Base-by-base conservation (phyloP, 345 rosid genomes). In the Noccaea bulbosa region DNA sequence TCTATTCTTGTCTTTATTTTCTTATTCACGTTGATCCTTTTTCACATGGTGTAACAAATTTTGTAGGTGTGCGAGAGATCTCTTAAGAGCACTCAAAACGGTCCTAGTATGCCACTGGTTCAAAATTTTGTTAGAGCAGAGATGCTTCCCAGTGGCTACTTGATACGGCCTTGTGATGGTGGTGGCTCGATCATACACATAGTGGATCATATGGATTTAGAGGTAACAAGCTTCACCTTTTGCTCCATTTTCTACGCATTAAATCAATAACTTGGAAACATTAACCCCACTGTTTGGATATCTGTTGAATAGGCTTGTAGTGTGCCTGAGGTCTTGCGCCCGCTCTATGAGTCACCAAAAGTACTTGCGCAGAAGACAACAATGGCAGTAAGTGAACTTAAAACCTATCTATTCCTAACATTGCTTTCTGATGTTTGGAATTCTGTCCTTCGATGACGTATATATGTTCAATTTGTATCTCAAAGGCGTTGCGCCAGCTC, bases 91-190 rank as follows among this genome's bases (percentile, higher is more conserved):
- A 92, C 89, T 20, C 99, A 95, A 58, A 95, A 90, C 72, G 99
- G 99, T 73, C 96, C 98, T 12, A 87, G 85, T 82, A 92, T 95
- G 98, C 97, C 98, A 61, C 80, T 92, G 14, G 97, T 89, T 69
- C 96, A 88, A 82, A 91, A 90, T 82, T 95, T 95, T 82, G 98
- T 92, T 62, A 87, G 99, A 85, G 99, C 98, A 65, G 98, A 95
- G 90, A 85, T 95, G 88, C 86, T 95, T 52, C 96, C 98, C 2
- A 92, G 98, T 80, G 99, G 99, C 33, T 95, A 95, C 85, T 73
- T 95, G 77, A 82, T 95, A 46, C 80, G 98, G 32, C 99, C 99
- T 67, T 95, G 99, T 67, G 99, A 94, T 76, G 99, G 99, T 62
- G 98, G 99, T 72, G 98, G 99, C 70, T 94, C 99, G 9, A 87